Percentiles rank a stretch among this genome's conserved stretches.
Conservation (phyloP, 208 protist species). For the Trypanosoma caninum region DNA sequence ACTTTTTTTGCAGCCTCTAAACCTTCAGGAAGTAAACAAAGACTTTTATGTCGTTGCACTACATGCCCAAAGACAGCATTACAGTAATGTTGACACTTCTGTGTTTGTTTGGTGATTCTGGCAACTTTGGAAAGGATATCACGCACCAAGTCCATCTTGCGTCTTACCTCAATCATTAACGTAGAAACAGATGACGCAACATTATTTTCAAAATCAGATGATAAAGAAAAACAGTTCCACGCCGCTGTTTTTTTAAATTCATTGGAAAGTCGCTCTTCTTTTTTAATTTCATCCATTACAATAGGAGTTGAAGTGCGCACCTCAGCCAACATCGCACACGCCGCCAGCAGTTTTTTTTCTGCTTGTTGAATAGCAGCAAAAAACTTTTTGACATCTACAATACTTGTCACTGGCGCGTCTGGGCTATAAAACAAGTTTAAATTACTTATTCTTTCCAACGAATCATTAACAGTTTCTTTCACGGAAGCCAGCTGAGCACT, state of each 20-base stretch:
- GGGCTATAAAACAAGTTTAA: conserved; percentile 18
- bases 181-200: neutral
- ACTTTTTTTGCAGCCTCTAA: conserved; percentile 20
- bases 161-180: conserved; percentile 23
- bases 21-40: conserved; percentile 19
- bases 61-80: conserved; percentile 18
- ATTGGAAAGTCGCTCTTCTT: neutral
- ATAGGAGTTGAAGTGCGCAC: conserved; percentile 10
- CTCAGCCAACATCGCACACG: neutral
- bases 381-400: conserved; percentile 13
- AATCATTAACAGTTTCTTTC: conserved; percentile 16
- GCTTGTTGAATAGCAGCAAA: conserved; percentile 2
- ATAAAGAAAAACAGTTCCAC: conserved; percentile 3
- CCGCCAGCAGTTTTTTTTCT: conserved; percentile 18
- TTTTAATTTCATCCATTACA: conserved; percentile 5
- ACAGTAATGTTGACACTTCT: conserved; percentile 14
- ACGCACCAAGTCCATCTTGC: conserved; percentile 19
- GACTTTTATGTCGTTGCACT: conserved; percentile 17
- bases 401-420: neutral
- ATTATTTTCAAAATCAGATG: neutral
- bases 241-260: conserved; percentile 10
- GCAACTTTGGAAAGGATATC: conserved; percentile 2
- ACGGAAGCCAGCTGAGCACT: neutral
- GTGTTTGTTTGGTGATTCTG: conserved; percentile 3
- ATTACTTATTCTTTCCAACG: conserved; percentile 6